Conservation (phyloP, 1,284 basidiomycete genomes). For the Ganoderma sp. region DNA sequence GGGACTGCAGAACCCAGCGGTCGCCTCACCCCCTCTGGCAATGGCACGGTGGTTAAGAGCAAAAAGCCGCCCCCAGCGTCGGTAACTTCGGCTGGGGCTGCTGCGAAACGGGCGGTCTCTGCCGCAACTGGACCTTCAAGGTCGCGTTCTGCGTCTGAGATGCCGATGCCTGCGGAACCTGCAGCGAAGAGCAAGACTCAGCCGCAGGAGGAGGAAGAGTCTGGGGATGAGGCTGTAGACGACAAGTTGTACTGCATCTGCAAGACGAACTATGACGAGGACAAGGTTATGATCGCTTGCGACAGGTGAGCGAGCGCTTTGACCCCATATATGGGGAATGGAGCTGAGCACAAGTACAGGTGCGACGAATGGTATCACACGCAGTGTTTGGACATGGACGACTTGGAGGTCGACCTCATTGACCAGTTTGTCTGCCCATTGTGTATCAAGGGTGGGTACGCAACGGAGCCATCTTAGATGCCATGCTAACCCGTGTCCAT, state of each 20-base stretch:
- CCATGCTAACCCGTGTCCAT: not conserved
- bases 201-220: slow-evolving; percentile 55
- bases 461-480: not conserved
- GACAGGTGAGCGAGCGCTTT: slow-evolving; percentile 62
- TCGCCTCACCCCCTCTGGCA: slow-evolving; percentile 31
- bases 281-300: slow-evolving; percentile 88
- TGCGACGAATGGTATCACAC: slow-evolving; percentile 93
- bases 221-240: slow-evolving; percentile 65
- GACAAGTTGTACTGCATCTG: slow-evolving; percentile 86
- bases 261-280: slow-evolving; percentile 81
- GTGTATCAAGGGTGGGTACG: slow-evolving; percentile 70
- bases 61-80: slow-evolving; percentile 39
- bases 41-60: slow-evolving; percentile 30
- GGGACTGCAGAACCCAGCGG: slow-evolving; percentile 20
- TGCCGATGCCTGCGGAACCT: slow-evolving; percentile 51
- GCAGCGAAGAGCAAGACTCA: slow-evolving; percentile 43
- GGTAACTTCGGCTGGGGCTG: slow-evolving; percentile 22
- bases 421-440: slow-evolving; percentile 86
- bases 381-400: slow-evolving; percentile 77
- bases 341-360: slow-evolving; percentile 45
- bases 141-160: slow-evolving; percentile 71
- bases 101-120: slow-evolving; percentile 41
- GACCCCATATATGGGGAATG: slow-evolving; percentile 6
- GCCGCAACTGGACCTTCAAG: slow-evolving; percentile 48
- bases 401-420: slow-evolving; percentile 79